Evolutionary conservation across 106 monocot genomes (phyloP), one percentile per base, ranked within the genome.

Genomic region (Allium fistulosum): DNA sequence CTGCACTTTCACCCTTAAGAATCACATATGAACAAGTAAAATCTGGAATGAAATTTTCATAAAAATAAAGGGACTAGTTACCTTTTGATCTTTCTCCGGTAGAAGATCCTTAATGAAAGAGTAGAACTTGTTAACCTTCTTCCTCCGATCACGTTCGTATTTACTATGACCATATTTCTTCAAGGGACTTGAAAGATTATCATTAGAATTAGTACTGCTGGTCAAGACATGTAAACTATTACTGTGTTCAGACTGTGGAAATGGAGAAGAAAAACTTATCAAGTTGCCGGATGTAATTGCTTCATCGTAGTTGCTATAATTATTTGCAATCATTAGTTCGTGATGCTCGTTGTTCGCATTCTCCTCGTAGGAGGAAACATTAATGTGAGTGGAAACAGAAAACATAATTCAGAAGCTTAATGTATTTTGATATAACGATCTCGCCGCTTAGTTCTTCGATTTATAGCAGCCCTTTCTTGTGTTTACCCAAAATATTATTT

Each of bases 121-220:
- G 69, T 84, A 84, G 17, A 84, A 57, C 8, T 10, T 51, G 66
- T 84, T 84, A 15, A 84, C 63, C 64, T 76, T 79, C 72, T 73
- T 79, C 65, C 83, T 72, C 11, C 76, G 62, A 18, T 79, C 73
- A 9, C 83, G 79, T 66, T 84, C 83, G 49, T 72, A 76, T 18
- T 79, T 79, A 60, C 79, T 84, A 69, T 84, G 83, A 76, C 49
- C 72, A 10, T 62, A 28, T 69, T 76, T 84, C 55, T 69, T 75
- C 47, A 46, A 70, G 15, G 52, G 56, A 47, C 48, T 75, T 14
- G 55, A 53, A 1, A 49, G 51, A 11, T 17, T 48, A 2, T 37
- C 37, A 37, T 4, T 37, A 37, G 37, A 37, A 37, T 48, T 52
- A 45, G 4, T 45, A 16, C 37, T 11, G 13, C 9, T 48, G 16